Conservation (phyloP, 305 asterid species). For the Fraxinus dipetala region DNA sequence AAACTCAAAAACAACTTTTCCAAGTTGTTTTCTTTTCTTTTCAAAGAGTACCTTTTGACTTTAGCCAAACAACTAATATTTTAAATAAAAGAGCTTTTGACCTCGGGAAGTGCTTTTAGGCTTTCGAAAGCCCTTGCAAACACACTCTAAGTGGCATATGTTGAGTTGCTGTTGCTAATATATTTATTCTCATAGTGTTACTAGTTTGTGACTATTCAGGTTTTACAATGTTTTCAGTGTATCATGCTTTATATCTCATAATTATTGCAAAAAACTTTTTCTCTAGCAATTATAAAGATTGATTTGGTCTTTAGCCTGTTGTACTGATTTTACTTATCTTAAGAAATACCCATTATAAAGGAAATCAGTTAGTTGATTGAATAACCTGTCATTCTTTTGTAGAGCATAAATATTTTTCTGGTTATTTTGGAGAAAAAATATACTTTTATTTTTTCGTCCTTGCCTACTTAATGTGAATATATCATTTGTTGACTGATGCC, state of each 20-base stretch:
- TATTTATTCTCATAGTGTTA: not conserved
- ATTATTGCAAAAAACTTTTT: not conserved
- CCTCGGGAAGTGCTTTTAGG: not conserved
- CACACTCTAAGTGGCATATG: not conserved
- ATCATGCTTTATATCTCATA: not conserved
- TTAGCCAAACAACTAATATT: not conserved
- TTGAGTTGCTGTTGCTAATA: not conserved
- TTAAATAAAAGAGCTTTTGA: not conserved
- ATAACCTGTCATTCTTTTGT: not conserved
- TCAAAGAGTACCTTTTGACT: not conserved
- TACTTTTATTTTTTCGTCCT: not conserved
- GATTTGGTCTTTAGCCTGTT: not conserved
- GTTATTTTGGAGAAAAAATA: not conserved
- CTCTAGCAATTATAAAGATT: not conserved
- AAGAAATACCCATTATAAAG: not conserved
- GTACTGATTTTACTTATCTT: not conserved
- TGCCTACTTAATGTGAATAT: not conserved
- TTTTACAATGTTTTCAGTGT: slow-evolving; percentile 9
- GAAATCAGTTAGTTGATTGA: not conserved
- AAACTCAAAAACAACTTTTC: not conserved
- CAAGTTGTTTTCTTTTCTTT: not conserved
- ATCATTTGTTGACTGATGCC: not conserved
- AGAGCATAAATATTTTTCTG: not conserved
- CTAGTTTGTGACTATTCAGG: not conserved
- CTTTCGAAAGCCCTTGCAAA: not conserved